Evolutionary conservation across 257 asterid species (phyloP).

Genomic region (Solanum corneliomulleri): DNA sequence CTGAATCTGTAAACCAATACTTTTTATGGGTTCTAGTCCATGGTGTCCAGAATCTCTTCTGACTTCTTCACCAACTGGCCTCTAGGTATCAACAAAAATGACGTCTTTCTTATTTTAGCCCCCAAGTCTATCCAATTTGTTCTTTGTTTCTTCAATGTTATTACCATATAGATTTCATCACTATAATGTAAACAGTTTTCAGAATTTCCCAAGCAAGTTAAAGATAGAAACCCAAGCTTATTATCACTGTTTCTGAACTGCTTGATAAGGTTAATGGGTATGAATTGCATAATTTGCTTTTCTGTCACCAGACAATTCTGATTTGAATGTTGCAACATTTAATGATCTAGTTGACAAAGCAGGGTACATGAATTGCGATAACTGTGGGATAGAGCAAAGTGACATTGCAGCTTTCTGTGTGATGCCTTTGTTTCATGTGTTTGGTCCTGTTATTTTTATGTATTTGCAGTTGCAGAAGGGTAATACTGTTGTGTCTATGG

Average conservation of each 20-base stretch:
- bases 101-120: conserved; percentile 14
- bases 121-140: conserved; percentile 28
- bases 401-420: conserved; percentile 29
- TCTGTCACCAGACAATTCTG: neutral
- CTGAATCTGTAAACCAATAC: conserved; percentile 13
- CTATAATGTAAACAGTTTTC: conserved; percentile 6
- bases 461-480: conserved; percentile 31
- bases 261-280: conserved; percentile 12
- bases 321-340: neutral
- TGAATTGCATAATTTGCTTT: conserved; percentile 10
- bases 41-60: conserved; percentile 3
- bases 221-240: conserved; percentile 14
- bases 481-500: conserved; percentile 24
- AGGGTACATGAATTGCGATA: neutral
- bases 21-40: conserved; percentile 7
- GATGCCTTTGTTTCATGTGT: conserved; percentile 25
- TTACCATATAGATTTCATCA: too few species aligned
- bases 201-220: conserved; percentile 20
- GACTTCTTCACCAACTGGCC: conserved; percentile 10
- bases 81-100: conserved; percentile 12
- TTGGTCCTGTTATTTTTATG: conserved; percentile 5
- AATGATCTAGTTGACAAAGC: neutral
- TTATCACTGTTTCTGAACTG: conserved; percentile 21
- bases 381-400: neutral
- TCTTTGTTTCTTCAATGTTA: conserved; percentile 11